Evolutionary conservation across 768 basidiomycete genomes (phyloP), one percentile per base, ranked within the genome.

Genomic region (Termitomyces sp.): DNA sequence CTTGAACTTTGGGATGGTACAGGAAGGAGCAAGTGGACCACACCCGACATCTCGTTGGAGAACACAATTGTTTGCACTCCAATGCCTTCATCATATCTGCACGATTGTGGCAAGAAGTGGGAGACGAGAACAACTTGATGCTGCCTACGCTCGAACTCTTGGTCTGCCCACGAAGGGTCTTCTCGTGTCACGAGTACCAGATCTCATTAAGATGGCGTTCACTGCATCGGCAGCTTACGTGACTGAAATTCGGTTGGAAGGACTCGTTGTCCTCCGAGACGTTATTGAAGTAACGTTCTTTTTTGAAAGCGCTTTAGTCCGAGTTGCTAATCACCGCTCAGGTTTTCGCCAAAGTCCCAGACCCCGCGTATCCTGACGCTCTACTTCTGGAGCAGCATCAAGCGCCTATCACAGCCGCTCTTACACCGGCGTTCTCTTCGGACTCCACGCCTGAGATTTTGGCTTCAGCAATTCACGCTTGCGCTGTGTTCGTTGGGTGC

Each of bases 131-230:
- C 94, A 98, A 65, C 75, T 97, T 36, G 88, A 96, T 68, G 81
- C 90, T 29, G 76, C 78, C 2, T 80, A 85, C 61, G 94, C 93
- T 2, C 77, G 83, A 46, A 76, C 71, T 44, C 75, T 80, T 26
- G 87, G 89, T 1, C 62, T 90, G 7, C 73, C 82, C 2, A 68
- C 78, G 4, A 75, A 81, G 7, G 82, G 84, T 1, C 76, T 98
- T 47, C 77, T 99, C 18, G 88, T 91, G 39, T 87, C 89, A 18
- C 84, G 94, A 20, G 85, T 98, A 8, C 86, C 90, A 6, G 97
- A 99, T 72, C 76, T 99, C 57, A 96, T 99, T 72, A 92, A 83
- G 73, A 97, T 98, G 88, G 96, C 97, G 0, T 98, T 99, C 69
- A 96, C 93, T 13, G 95, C 97, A 0, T 94, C 94, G 16, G 92